Evolutionary conservation across 208 protist genomes (phyloP), one percentile per base, ranked within the genome.

Genomic region (Leishmania turanica): DNA sequence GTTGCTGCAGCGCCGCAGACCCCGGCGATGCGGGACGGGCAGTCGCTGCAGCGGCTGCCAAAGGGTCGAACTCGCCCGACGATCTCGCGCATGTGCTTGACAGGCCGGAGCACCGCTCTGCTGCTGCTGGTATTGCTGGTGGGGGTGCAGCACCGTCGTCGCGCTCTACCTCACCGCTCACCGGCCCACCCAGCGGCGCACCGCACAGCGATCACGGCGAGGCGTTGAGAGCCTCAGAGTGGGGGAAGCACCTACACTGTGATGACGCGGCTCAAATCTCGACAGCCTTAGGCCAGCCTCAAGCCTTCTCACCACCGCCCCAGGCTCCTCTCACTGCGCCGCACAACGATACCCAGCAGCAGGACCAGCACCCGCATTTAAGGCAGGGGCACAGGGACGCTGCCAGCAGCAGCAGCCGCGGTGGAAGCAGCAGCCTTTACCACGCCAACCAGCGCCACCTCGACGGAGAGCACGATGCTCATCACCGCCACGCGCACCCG

Each of bases 341-440:
- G 37, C 40, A 78, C 47, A 65, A 42, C 34, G n/a, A 40, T 7
- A 15, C n/a, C 51, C 40, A 64, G 53, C 56, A 13, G 42, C 0
- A 40, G 37, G 3, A 11, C 34, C 4, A 77, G 31, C 31, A 31
- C 53, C 7, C 40, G 17, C 19, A 62, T 27, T 37, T 4, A 1
- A 9, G 53, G 11, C 34, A n/a, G 31, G 21, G 34, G 34, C 24
- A 77, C 53, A 31, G 37, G 56, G 73, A 42, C 17, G 53, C 6
- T 42, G 37, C 53, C 60, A 31, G 15, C 76, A 69, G 62, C 60
- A 79, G 49, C 75, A n/a, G 75, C 34, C 49, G 56, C 62, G 47
- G n/a, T 27, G 40, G n/a, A 13, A 42, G 47, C 47, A 72, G 42
- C 64, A 5, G 62, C n/a, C 2, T 1, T 37, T 4, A 0, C 19